phyloP scores from a whole-genome alignment of 2,329 filamentous ascomycete species.

The Colletotrichum sp. region DNA sequence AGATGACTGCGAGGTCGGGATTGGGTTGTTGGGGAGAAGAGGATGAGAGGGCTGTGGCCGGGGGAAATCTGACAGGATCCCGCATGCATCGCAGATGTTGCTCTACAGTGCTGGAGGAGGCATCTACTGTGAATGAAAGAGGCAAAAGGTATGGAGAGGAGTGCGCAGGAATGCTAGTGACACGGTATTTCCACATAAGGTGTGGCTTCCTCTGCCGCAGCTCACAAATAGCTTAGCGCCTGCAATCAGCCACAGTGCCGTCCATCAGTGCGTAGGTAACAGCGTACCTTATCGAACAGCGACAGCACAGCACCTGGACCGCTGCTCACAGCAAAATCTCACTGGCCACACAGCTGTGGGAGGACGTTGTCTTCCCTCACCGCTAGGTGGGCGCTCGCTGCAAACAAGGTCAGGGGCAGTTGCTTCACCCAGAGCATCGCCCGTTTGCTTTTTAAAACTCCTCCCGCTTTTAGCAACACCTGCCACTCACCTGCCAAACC shows the following conservation, averaged over 20 bases:
- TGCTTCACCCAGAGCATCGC: neutral
- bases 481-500: neutral
- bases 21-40: slow-evolving; percentile 6
- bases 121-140: neutral
- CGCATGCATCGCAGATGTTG: neutral
- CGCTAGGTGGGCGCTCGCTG: neutral
- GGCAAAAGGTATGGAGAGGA: neutral
- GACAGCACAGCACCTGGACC: neutral
- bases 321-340: neutral
- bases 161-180: neutral
- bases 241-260: neutral
- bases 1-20: neutral
- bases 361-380: neutral
- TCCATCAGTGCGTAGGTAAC: neutral
- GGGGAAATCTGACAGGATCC: neutral
- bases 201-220: neutral
- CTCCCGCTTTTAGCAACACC: neutral
- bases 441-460: neutral
- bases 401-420: neutral
- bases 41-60: neutral
- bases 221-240: neutral
- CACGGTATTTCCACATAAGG: neutral
- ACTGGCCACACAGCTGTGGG: neutral
- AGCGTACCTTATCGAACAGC: neutral
- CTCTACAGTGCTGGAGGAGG: neutral